Conservation (phyloP, 2,329 filamentous ascomycete genomes). For the Diplodia intermedia region DNA sequence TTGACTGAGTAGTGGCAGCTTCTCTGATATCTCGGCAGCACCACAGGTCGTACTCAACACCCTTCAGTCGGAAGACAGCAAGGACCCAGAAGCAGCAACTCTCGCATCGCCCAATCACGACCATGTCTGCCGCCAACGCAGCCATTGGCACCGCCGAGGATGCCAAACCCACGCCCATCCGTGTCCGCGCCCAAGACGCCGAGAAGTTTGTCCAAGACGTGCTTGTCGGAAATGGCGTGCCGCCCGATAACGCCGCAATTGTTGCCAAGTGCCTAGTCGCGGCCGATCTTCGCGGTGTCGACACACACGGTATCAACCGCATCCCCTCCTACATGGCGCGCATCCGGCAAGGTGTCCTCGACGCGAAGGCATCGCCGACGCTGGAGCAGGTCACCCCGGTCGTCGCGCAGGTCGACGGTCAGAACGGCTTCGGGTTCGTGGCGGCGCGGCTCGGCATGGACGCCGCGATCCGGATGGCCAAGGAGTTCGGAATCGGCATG, state of each 20-base stretch:
- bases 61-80: background rate
- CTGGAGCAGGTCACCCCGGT: conserved; percentile 71
- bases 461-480: conserved; percentile 70
- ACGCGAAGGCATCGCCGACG: conserved; percentile 65
- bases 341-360: conserved; percentile 72
- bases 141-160: background rate
- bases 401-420: conserved; percentile 70
- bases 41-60: background rate
- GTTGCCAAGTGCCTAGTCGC: conserved; percentile 73
- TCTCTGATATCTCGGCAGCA: background rate
- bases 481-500: conserved; percentile 74
- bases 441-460: conserved; percentile 71
- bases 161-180: conserved; percentile 35
- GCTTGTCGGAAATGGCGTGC: conserved; percentile 67
- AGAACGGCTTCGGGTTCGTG: conserved; percentile 78
- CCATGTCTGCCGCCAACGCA: conserved; percentile 16
- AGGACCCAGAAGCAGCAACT: background rate
- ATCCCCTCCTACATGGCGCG: conserved; percentile 80
- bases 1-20: background rate
- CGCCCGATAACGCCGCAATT: conserved; percentile 64
- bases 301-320: conserved; percentile 80
- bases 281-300: conserved; percentile 78
- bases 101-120: conserved; percentile 5
- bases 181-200: conserved; percentile 40
- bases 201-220: conserved; percentile 60